Conservation (phyloP, 2,329 filamentous ascomycete genomes). For the Aspergillus novofumigatus region DNA sequence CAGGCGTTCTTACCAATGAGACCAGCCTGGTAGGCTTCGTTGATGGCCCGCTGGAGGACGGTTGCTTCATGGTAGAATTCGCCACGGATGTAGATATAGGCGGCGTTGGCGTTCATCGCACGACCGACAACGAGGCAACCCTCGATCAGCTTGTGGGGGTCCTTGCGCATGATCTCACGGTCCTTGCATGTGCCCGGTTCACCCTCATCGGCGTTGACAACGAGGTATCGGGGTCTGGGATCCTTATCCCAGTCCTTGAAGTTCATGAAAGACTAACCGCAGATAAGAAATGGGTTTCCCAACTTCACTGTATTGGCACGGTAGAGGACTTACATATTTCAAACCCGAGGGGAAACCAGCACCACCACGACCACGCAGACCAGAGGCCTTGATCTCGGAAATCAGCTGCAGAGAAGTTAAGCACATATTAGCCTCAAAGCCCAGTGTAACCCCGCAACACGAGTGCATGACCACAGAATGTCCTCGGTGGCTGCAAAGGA, state of each 20-base stretch:
- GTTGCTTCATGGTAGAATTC: constrained; percentile 97
- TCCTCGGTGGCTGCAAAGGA: constrained; percentile 12
- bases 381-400: constrained; percentile 92
- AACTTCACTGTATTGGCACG: neutral
- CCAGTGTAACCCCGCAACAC: neutral
- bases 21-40: constrained; percentile 93
- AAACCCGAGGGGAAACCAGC: constrained; percentile 96
- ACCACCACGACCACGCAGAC: constrained; percentile 90
- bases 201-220: constrained; percentile 98
- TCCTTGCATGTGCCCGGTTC: constrained; percentile 99
- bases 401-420: constrained; percentile 63
- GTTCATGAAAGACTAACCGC: constrained; percentile 94
- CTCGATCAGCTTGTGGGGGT: constrained; percentile 97
- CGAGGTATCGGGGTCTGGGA: constrained; percentile 87
- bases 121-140: constrained; percentile 93
- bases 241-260: constrained; percentile 99
- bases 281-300: neutral
- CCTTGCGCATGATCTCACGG: constrained; percentile 99
- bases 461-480: neutral
- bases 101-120: constrained; percentile 97
- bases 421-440: constrained; percentile 20
- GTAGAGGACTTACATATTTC: constrained; percentile 77
- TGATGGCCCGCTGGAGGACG: constrained; percentile 88
- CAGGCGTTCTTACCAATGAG: constrained; percentile 98
- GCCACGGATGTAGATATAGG: constrained; percentile 98